phyloP scores from a whole-genome alignment of 768 basidiomycete species.

The Auriculariales sp. region DNA sequence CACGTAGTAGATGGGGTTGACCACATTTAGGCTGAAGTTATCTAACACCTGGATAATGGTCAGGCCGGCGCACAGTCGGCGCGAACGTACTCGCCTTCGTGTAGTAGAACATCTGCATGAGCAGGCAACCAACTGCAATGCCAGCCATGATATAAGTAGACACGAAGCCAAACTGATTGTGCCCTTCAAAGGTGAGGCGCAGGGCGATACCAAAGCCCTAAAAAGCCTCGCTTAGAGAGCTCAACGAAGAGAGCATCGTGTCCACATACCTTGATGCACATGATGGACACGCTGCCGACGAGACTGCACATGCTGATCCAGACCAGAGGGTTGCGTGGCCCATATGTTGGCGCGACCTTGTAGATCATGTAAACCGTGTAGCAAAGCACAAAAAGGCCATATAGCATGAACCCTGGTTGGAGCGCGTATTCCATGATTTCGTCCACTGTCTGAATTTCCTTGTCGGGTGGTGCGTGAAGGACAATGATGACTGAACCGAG shows the following conservation, averaged over 20 bases:
- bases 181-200: conserved; percentile 26
- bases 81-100: conserved; percentile 47
- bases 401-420: conserved; percentile 27
- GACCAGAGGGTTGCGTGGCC: conserved; percentile 29
- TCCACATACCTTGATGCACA: conserved; percentile 36
- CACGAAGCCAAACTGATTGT: conserved; percentile 30
- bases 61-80: too few species aligned
- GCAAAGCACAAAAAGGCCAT: conserved; percentile 21
- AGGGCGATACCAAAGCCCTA: conserved; percentile 33
- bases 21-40: too few species aligned
- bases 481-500: conserved; percentile 31
- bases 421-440: conserved; percentile 31
- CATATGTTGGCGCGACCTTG: conserved; percentile 26
- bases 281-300: conserved; percentile 32
- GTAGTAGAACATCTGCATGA: conserved; percentile 24
- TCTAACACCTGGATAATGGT: too few species aligned
- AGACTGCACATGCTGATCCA: conserved; percentile 34
- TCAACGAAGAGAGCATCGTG: too few species aligned
- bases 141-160: conserved; percentile 31
- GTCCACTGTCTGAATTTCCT: conserved; percentile 31
- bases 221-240: too few species aligned
- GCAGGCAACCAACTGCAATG: conserved; percentile 27
- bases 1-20: conserved; percentile 34
- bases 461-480: conserved; percentile 33
- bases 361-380: conserved; percentile 28